Base-by-base conservation (phyloP, 2,329 filamentous ascomycete genomes). In the Lecanicillium sp. region DNA sequence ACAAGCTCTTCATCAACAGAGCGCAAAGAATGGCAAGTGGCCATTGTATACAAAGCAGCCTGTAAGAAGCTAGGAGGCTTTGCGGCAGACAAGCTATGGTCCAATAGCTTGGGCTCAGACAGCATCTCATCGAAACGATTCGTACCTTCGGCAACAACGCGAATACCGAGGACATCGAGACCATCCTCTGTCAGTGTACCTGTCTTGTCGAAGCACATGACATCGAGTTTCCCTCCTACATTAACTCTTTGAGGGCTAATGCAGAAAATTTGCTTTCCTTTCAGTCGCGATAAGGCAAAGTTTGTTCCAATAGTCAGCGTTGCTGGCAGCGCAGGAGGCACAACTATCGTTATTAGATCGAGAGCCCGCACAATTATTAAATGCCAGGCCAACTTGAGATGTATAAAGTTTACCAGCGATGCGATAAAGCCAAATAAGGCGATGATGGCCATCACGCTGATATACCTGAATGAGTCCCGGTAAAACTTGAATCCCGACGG, bases 401-500 rank as follows among this genome's bases (percentile, higher is more conserved):
- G 80, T 38, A 98, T 67, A 57, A 98, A 98, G 60, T 98, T 98
- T 61, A 94, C 68, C 49, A 98, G 83, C 0, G 92, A 97, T 1
- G 84, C 88, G 17, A 89, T 67, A 55, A 98, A 98, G 0, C 94
- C 92, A 36, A 97, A 60, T 35, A 81, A 65, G 17, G 92, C 94
- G 50, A 98, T 81, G 30, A 80, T 66, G 5, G 77, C 90, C 92
- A 98, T 98, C 44, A 98, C 92, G 4, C 86, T 88, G 44, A 98
- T 97, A 58, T 98, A 98, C 17, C 89, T 80, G 64, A 98, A 98
- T 0, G 90, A 96, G 59, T 98, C 92, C 30, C 87, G 79, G 59
- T 98, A 98, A 58, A 98, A 98, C 54, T 94, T 97, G 75, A 98
- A 98, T 0, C 90, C 90, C 1, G 90, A 95, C 2, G 92, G 92